Conservation (phyloP, 805 yeast species). For the Maudiozyma bulderi region DNA sequence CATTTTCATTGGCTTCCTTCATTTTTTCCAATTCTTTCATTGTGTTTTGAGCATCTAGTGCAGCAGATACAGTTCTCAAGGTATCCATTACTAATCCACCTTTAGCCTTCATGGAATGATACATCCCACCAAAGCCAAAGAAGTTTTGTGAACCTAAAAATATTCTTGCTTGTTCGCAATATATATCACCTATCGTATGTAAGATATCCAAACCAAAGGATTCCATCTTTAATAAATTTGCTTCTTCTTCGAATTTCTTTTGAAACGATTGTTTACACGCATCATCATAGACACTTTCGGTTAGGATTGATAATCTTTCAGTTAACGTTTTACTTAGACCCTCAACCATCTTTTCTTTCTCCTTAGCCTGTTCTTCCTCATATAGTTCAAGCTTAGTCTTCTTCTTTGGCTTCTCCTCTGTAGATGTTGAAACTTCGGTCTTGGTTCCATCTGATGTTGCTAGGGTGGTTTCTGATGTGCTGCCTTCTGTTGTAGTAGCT, state of each 20-base stretch:
- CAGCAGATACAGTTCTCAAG: constrained; percentile 58
- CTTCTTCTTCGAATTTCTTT: constrained; percentile 65
- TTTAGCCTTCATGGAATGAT: constrained; percentile 62
- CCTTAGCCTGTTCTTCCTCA: constrained; percentile 67
- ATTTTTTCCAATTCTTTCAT: constrained; percentile 63
- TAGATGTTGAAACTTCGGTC: constrained; percentile 1
- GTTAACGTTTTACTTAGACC: constrained; percentile 50
- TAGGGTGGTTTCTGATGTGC: not conserved
- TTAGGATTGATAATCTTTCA: constrained; percentile 43
- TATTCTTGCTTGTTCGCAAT: constrained; percentile 53
- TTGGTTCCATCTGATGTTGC: not conserved
- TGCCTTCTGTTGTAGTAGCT: not conserved
- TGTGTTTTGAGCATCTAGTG: constrained; percentile 70
- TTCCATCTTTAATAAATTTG: constrained; percentile 71
- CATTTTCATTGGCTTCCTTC: constrained; percentile 41
- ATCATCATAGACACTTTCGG: constrained; percentile 53
- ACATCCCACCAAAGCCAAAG: constrained; percentile 62
- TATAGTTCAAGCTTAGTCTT: constrained; percentile 45
- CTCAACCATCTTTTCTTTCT: constrained; percentile 55
- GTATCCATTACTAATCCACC: constrained; percentile 68
- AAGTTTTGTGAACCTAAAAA: constrained; percentile 56
- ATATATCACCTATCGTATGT: constrained; percentile 64
- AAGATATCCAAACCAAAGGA: constrained; percentile 77
- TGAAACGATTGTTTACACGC: constrained; percentile 57
- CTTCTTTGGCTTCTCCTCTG: constrained; percentile 32